Evolutionary conservation across 768 basidiomycete species (phyloP).

Genomic region (Lactarius akahatsu): DNA sequence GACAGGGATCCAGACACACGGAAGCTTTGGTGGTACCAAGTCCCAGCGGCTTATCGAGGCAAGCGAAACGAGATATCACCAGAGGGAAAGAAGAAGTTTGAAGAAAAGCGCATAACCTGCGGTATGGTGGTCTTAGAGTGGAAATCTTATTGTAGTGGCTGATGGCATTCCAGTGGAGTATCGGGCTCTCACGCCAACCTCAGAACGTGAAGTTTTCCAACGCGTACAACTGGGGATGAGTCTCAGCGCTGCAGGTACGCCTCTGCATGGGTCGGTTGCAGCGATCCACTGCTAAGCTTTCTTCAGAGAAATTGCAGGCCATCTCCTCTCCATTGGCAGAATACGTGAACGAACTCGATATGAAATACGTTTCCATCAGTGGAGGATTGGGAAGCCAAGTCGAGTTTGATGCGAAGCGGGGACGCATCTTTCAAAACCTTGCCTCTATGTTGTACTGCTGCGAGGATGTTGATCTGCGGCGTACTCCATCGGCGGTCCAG

Average conservation of each 20-base stretch:
- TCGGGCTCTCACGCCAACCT: conserved; percentile 46
- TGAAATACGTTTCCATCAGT: conserved; percentile 54
- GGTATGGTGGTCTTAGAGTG: conserved; percentile 41
- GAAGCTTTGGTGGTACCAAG: conserved; percentile 62
- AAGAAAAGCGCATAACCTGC: conserved; percentile 60
- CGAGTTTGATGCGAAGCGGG: conserved; percentile 64
- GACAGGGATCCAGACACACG: conserved; percentile 58
- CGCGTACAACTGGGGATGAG: conserved; percentile 79
- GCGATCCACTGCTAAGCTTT: conserved; percentile 1
- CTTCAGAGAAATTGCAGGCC: conserved; percentile 74
- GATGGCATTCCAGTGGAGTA: conserved; percentile 55
- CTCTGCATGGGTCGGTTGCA: neutral
- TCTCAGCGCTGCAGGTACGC: conserved; percentile 67
- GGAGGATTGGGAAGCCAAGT: conserved; percentile 58
- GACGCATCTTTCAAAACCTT: conserved; percentile 74
- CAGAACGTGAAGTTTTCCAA: conserved; percentile 79
- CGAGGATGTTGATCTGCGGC: conserved; percentile 48
- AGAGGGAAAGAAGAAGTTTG: conserved; percentile 50
- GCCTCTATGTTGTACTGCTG: conserved; percentile 70
- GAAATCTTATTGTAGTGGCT: neutral
- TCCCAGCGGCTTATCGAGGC: conserved; percentile 45
- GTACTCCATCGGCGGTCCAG: conserved; percentile 48
- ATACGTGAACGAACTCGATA: conserved; percentile 62
- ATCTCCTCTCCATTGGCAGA: conserved; percentile 67
- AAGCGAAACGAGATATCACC: conserved; percentile 54